phyloP scores from a whole-genome alignment of 805 yeast species.

The Alloascoidea africana region DNA sequence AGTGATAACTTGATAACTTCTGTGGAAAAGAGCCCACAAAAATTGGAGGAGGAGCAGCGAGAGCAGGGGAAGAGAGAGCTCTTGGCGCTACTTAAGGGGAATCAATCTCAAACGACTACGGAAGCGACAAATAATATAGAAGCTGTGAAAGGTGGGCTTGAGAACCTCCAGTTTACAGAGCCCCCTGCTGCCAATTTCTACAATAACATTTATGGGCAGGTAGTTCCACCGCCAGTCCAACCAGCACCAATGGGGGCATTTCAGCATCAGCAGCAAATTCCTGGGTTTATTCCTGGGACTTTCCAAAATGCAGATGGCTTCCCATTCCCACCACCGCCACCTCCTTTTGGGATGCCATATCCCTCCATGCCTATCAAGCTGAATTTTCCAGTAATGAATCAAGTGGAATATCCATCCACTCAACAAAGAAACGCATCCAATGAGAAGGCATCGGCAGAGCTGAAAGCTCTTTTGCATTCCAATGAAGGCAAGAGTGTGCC shows the following conservation, averaged over 20 bases:
- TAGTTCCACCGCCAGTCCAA: background rate
- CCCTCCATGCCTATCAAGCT: too few relatives aligned
- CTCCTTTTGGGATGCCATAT: too few relatives aligned
- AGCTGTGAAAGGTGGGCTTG: too few relatives aligned
- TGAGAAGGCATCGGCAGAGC: conserved; percentile 1
- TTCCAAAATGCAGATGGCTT: too few relatives aligned
- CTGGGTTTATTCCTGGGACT: background rate
- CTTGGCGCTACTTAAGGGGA: background rate
- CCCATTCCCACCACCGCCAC: too few relatives aligned
- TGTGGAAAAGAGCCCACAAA: too few relatives aligned
- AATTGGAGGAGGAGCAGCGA: too few relatives aligned
- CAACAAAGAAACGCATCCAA: background rate
- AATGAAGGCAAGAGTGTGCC: background rate
- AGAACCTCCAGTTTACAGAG: too few relatives aligned
- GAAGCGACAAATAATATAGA: background rate
- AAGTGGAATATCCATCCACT: too few relatives aligned
- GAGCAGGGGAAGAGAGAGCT: background rate
- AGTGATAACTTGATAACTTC: too few relatives aligned
- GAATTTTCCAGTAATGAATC: too few relatives aligned
- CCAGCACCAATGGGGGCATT: background rate
- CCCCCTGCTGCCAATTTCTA: background rate
- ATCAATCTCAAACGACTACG: background rate
- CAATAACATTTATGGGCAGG: background rate
- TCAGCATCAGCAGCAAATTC: background rate
- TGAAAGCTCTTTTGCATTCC: conserved; percentile 1